phyloP scores from a whole-genome alignment of 371 early-diverging fungal genomes.

The Rhizopus arrhizus region DNA sequence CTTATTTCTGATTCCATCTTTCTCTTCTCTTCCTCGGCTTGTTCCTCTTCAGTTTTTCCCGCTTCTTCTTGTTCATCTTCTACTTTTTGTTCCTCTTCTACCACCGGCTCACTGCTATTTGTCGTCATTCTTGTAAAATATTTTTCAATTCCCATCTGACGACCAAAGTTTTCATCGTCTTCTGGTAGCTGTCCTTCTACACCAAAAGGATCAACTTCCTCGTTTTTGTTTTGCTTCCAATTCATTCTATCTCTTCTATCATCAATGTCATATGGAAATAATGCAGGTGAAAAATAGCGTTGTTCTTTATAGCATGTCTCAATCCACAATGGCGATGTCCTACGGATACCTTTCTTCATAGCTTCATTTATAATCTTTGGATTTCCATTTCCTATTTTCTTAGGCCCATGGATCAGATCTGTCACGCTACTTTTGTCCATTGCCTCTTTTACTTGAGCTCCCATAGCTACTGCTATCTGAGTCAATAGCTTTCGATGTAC shows the following conservation, averaged over 20 bases:
- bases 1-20: not conserved
- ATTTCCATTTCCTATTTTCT: not conserved
- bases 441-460: constrained; percentile 1
- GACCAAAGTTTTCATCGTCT: not conserved
- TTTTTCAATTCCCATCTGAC: constrained; percentile 2
- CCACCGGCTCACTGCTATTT: not conserved
- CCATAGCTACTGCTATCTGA: not conserved
- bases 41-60: not conserved
- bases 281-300: not conserved
- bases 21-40: not conserved
- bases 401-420: not conserved
- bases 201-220: not conserved
- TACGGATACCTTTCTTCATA: not conserved
- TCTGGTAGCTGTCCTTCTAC: not conserved
- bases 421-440: not conserved
- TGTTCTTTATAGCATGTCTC: not conserved
- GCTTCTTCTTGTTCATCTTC: not conserved
- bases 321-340: not conserved
- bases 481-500: not conserved
- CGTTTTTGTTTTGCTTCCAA: not conserved
- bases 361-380: not conserved
- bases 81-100: not conserved
- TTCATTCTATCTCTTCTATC: not conserved
- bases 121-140: not conserved
- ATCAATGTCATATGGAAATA: not conserved